phyloP scores from a whole-genome alignment of 768 basidiomycete genomes.

The Auricularia sp. region DNA sequence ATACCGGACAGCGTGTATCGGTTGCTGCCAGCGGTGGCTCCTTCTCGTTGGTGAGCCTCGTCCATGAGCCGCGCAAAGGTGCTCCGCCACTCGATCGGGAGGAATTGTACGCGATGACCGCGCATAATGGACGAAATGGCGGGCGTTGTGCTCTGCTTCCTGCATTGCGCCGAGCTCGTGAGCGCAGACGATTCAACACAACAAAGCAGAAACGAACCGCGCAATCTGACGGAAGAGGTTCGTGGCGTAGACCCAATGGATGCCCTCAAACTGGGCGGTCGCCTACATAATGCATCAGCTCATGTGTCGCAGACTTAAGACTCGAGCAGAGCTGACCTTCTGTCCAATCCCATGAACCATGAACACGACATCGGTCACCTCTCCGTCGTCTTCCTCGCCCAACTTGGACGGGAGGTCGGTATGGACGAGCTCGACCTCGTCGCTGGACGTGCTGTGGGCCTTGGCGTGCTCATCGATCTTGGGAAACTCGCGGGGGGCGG shows the following conservation, averaged over 20 bases:
- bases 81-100: constrained; percentile 36
- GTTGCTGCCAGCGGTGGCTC: constrained; percentile 29
- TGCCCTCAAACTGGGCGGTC: constrained; percentile 29
- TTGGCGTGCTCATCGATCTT: not conserved
- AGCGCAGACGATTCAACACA: not conserved
- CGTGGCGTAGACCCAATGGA: constrained; percentile 34
- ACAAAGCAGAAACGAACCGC: constrained; percentile 14
- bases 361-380: constrained; percentile 31
- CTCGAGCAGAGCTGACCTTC: not conserved
- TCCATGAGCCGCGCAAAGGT: constrained; percentile 24
- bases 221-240: constrained; percentile 31
- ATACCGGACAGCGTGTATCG: not conserved
- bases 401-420: constrained; percentile 18
- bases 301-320: not conserved
- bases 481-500: constrained; percentile 1
- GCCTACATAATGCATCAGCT: not conserved
- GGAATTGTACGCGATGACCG: constrained; percentile 28
- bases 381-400: constrained; percentile 7
- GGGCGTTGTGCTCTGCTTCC: constrained; percentile 28
- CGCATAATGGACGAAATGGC: constrained; percentile 32
- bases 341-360: constrained; percentile 35
- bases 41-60: constrained; percentile 25
- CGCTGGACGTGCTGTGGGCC: constrained; percentile 3
- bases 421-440: constrained; percentile 18
- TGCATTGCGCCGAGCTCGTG: constrained; percentile 5